Conservation (phyloP, 176 grass and related monocot species). For the Zea luxurians region DNA sequence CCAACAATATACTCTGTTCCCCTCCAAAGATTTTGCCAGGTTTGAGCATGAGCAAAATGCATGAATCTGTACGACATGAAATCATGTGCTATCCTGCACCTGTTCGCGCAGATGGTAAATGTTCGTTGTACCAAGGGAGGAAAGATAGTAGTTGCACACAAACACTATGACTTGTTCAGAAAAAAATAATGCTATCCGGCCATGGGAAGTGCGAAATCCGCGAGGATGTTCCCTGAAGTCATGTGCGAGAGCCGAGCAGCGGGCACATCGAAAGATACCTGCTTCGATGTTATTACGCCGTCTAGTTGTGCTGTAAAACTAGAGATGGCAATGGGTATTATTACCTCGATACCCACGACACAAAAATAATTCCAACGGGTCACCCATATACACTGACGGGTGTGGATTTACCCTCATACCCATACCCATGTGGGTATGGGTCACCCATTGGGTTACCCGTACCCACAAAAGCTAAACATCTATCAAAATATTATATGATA, state of each 20-base stretch:
- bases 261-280: slow-evolving; percentile 10
- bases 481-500: too few relatives aligned
- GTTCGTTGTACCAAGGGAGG: neutral
- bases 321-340: too few relatives aligned
- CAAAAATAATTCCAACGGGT: too few relatives aligned
- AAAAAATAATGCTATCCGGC: neutral
- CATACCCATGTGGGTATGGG: too few relatives aligned
- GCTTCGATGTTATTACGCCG: neutral
- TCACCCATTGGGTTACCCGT: too few relatives aligned
- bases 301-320: neutral
- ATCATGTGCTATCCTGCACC: neutral
- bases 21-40: too few relatives aligned
- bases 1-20: neutral
- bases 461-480: too few relatives aligned
- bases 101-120: neutral
- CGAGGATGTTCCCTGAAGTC: slow-evolving; percentile 15
- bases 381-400: too few relatives aligned
- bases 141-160: neutral
- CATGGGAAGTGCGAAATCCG: neutral
- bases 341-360: too few relatives aligned
- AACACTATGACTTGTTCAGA: neutral
- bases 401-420: too few relatives aligned
- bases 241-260: neutral
- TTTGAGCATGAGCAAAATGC: neutral
- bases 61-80: neutral